Conservation (phyloP, 2,329 filamentous ascomycete genomes). For the Epichloe festucae region DNA sequence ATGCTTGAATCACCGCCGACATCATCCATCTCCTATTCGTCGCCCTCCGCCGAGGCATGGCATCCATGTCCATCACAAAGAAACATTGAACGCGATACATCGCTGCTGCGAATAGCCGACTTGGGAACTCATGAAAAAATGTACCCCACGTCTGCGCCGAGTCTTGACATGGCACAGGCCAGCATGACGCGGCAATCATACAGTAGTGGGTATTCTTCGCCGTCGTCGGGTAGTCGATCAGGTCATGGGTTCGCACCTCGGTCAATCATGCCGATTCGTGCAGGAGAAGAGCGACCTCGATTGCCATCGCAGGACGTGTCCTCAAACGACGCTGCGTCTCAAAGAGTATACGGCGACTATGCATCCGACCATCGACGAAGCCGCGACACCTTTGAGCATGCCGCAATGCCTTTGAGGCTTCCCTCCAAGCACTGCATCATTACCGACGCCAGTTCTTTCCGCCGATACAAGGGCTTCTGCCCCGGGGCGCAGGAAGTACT, state of each 20-base stretch:
- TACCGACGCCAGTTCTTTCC: constrained; percentile 33
- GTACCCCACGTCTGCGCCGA: not conserved
- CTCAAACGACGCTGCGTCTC: not conserved
- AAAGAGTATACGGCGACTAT: not conserved
- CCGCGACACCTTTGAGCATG: not conserved
- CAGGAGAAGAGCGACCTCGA: constrained; percentile 1
- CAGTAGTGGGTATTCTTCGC: constrained; percentile 8
- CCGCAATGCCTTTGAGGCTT: not conserved
- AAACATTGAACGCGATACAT: not conserved
- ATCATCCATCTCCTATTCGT: not conserved
- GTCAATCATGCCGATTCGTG: constrained; percentile 6
- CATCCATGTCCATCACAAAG: not conserved
- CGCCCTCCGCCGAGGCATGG: not conserved
- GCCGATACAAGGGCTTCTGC: constrained; percentile 40
- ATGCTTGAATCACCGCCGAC: constrained; percentile 6
- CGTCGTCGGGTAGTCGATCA: constrained; percentile 6
- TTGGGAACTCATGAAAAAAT: not conserved
- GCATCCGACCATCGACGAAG: not conserved
- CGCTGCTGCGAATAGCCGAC: not conserved
- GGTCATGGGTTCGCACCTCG: constrained; percentile 4
- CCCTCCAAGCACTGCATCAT: constrained; percentile 26
- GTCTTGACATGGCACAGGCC: constrained; percentile 1
- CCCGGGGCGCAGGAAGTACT: constrained; percentile 38
- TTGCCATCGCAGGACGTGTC: not conserved
- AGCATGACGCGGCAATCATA: constrained; percentile 7